Evolutionary conservation across 2,329 filamentous ascomycete genomes (phyloP), one percentile per base, ranked within the genome.

Genomic region (Colletotrichum sp.): DNA sequence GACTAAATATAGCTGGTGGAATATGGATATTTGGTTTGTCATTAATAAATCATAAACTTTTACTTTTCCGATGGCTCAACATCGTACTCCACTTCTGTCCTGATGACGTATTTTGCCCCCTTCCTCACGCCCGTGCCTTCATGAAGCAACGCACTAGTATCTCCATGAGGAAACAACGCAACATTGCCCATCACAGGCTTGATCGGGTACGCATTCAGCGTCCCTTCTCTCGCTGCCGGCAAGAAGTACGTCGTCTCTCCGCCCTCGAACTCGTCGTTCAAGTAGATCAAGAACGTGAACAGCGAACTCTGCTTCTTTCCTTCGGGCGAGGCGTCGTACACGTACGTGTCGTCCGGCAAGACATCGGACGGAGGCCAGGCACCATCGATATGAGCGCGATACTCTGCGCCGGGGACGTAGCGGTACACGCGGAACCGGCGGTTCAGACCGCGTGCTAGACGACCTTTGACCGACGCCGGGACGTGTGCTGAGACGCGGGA

Each of bases 311-410:
- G 93, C 78, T 89, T 91, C 34, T 89, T 89, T 0, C 85, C 86
- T 1, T 86, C 76, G 0, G 93, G 92, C 2, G 93, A 94, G 2
- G 89, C 84, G 78, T 95, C 93, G 82, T 94, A 95, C 5, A 93
- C 87, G 72, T 95, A 95, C 1, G 85, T 88, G 77, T 90, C 88
- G 68, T 89, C 86, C 0, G 90, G 83, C 2, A 89, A 83, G 60
- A 94, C 92, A 3, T 92, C 92, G 0, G 93, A 94, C 0, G 93
- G 93, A 14, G 93, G 93, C 93, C 93, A 95, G 0, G 93, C 93
- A 9, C 93, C 93, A 78, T 95, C 87, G 74, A 95, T 94, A 78
- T 95, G 93, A 74, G 90, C 92, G 9, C 93, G 86, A 79, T 95
- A 95, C 81, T 95, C 93, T 0, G 93, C 93, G 1, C 93, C 93